These are phyloP conservation scores for Beauveria australis DNA, from an alignment of 2,329 filamentous ascomycete genomes.

Conservation along the genomic window DNA sequence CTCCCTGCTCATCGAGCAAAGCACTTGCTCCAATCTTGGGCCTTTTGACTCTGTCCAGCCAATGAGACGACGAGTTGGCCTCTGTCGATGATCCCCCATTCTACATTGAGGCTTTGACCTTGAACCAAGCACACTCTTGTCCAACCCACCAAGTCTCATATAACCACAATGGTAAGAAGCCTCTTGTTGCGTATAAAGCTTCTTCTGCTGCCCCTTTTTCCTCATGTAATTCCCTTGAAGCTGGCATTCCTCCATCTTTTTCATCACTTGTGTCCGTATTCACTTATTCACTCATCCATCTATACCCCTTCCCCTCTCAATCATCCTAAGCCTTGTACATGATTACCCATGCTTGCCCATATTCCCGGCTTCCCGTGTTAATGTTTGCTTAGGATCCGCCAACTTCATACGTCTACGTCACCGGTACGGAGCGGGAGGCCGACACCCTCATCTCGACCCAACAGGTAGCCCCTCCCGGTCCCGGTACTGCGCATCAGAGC, in stretches of 20 bases:
- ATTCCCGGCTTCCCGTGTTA: neutral
- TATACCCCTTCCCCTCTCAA: no score
- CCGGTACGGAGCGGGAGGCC: neutral
- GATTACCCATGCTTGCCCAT: neutral
- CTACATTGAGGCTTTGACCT: neutral
- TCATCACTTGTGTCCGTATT: neutral
- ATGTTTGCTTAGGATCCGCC: constrained; percentile 6
- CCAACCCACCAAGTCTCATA: constrained; percentile 10
- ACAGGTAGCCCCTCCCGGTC: neutral
- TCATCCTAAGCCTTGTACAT: no score
- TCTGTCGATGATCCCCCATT: neutral
- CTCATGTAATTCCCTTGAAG: neutral
- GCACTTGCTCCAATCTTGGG: neutral
- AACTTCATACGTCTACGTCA: neutral
- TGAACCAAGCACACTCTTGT: neutral
- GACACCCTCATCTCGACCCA: neutral
- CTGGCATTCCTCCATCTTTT: neutral
- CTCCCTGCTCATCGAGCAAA: neutral
- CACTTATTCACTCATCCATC: neutral
- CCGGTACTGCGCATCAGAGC: neutral
- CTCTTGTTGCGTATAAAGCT: constrained; percentile 5
- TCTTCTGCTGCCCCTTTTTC: neutral
- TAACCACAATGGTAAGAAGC: constrained; percentile 7
- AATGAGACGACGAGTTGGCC: neutral
- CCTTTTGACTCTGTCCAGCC: neutral